phyloP scores from a whole-genome alignment of 371 early-diverging fungal species.

The Mucor circinelloides region DNA sequence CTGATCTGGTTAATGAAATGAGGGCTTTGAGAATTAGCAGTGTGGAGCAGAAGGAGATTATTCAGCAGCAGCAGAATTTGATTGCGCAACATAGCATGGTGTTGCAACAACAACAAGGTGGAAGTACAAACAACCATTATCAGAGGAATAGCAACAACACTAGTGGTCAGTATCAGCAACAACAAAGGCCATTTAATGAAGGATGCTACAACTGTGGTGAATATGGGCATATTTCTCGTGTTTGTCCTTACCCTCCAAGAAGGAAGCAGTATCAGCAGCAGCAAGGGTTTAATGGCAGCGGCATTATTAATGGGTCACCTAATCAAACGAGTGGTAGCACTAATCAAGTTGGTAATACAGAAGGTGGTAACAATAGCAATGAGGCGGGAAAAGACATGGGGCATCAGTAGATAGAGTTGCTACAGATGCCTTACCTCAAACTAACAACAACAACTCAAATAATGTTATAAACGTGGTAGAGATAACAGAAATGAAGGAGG shows the following conservation, averaged over 20 bases:
- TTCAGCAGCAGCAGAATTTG: neutral
- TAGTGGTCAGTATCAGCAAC: no score
- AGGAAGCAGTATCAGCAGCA: neutral
- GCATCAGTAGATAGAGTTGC: slow-evolving; percentile 6
- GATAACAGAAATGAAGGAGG: neutral
- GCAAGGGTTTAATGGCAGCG: neutral
- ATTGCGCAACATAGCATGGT: neutral
- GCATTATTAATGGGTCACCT: no score
- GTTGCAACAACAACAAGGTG: neutral
- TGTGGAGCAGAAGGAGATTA: neutral
- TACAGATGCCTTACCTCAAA: slow-evolving; percentile 3
- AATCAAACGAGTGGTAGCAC: neutral
- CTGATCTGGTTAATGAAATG: neutral
- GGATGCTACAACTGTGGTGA: neutral
- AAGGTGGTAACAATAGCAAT: neutral
- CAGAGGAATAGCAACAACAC: no score
- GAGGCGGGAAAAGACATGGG: slow-evolving; percentile 12
- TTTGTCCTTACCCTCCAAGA: neutral
- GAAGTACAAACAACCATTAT: neutral
- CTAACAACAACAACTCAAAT: neutral
- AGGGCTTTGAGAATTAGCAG: neutral
- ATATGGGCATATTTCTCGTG: neutral
- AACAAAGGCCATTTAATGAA: neutral
- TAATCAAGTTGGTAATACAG: neutral
- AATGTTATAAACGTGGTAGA: neutral